These are phyloP conservation scores for Aspergillus candidus DNA, from an alignment of 2,329 filamentous ascomycete genomes.

Conservation along the genomic window DNA sequence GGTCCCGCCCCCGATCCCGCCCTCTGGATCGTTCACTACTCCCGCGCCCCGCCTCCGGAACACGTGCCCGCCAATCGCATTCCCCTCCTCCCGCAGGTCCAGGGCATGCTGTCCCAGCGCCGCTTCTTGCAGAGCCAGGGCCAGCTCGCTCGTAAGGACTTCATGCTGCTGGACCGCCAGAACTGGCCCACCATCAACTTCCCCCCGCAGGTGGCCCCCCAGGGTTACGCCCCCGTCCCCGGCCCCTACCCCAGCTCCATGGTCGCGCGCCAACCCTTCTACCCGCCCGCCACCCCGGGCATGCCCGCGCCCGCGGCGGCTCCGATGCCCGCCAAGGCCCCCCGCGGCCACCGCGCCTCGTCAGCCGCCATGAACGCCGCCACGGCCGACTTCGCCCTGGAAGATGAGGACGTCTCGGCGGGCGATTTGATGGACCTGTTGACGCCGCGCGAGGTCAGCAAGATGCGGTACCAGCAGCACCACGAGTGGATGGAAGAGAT, in stretches of 20 bases:
- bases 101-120: conserved; percentile 43
- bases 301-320: conserved; percentile 21
- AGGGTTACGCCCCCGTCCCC: conserved; percentile 47
- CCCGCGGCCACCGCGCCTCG: conserved; percentile 41
- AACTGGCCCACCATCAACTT: conserved; percentile 85
- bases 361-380: conserved; percentile 31
- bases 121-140: conserved; percentile 63
- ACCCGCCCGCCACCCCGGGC: conserved; percentile 25
- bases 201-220: conserved; percentile 49
- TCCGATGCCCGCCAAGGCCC: conserved; percentile 25
- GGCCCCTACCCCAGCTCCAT: conserved; percentile 37
- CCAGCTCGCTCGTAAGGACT: conserved; percentile 81
- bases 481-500: conserved; percentile 99
- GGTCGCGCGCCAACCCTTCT: conserved; percentile 33
- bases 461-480: conserved; percentile 83
- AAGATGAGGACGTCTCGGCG: conserved; percentile 81
- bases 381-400: conserved; percentile 50
- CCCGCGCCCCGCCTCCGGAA: conserved; percentile 66
- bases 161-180: conserved; percentile 82
- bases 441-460: conserved; percentile 81
- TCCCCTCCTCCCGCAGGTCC: conserved; percentile 38
- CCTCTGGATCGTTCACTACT: conserved; percentile 89
- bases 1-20: conserved; percentile 68
- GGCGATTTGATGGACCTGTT: conserved; percentile 87
- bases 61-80: conserved; percentile 61